Evolutionary conservation across 805 yeast genomes (phyloP).

Genomic region (Yamadazyma ubonensis): DNA sequence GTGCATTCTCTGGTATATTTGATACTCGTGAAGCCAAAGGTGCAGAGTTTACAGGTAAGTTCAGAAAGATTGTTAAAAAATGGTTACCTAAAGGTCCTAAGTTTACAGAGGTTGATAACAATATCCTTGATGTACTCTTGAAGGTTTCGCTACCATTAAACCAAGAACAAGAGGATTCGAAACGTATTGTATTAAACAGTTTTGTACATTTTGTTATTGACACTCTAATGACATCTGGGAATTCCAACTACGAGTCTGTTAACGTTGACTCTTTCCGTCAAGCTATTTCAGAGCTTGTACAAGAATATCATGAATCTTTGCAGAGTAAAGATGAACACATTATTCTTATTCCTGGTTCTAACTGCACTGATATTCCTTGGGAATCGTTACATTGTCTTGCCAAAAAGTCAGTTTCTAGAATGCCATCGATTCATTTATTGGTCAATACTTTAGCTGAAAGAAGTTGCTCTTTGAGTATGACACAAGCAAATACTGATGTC

Average conservation of each 20-base stretch:
- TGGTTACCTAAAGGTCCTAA: neutral
- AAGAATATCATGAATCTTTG: neutral
- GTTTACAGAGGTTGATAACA: neutral
- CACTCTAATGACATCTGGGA: conserved; percentile 60
- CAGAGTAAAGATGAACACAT: conserved; percentile 47
- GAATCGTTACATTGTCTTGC: conserved; percentile 67
- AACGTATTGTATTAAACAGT: conserved; percentile 43
- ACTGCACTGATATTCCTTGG: conserved; percentile 82
- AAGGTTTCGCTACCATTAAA: neutral
- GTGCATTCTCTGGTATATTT: conserved; percentile 72
- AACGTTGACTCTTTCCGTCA: conserved; percentile 56
- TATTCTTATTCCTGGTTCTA: conserved; percentile 66
- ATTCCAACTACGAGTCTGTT: conserved; percentile 61
- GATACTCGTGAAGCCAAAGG: neutral
- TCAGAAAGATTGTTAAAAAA: neutral
- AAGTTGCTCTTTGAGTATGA: neutral
- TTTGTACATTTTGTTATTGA: conserved; percentile 63
- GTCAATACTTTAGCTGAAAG: conserved; percentile 30
- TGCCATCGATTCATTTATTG: conserved; percentile 61
- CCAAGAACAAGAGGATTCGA: neutral
- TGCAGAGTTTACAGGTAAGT: neutral
- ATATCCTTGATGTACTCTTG: neutral
- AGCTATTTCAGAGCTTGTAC: conserved; percentile 46
- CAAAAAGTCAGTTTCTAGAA: conserved; percentile 60
- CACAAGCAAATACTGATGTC: neutral